Percentiles rank a stretch among this genome's conserved stretches.
Conservation (phyloP, 1,284 basidiomycete species). For the Leccinum pachyderme region DNA sequence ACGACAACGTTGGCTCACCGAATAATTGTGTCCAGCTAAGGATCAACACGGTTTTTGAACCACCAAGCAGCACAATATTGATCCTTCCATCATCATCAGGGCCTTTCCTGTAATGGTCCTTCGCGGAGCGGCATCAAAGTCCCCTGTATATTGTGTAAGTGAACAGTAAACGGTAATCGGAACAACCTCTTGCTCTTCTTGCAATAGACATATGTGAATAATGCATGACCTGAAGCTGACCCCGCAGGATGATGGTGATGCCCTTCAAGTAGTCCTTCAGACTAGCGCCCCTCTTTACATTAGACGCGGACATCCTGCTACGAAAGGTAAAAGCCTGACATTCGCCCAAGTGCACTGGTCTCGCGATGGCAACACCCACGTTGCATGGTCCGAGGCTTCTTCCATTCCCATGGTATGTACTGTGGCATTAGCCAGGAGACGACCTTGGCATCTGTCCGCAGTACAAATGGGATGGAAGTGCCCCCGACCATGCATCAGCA, state of each 20-base stretch:
- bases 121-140: background rate
- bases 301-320: background rate
- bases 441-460: conserved; percentile 30
- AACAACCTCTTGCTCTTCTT: conserved; percentile 4
- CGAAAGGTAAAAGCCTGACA: background rate
- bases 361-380: conserved; percentile 26
- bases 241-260: background rate
- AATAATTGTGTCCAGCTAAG: conserved; percentile 19
- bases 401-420: conserved; percentile 49
- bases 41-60: conserved; percentile 18
- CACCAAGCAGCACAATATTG: conserved; percentile 18
- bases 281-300: background rate
- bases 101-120: conserved; percentile 6
- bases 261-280: conserved; percentile 6
- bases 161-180: conserved; percentile 1
- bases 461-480: conserved; percentile 40
- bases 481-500: conserved; percentile 36
- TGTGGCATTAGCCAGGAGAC: conserved; percentile 30
- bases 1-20: conserved; percentile 19
- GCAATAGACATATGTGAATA: conserved; percentile 2
- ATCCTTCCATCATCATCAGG: conserved; percentile 10
- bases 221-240: conserved; percentile 1
- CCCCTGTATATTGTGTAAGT: conserved; percentile 9
- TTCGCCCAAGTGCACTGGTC: conserved; percentile 18
- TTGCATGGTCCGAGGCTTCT: conserved; percentile 41